Percentiles rank a stretch among this genome's conserved stretches.
phyloP scores from a whole-genome alignment of 2,329 filamentous ascomycete genomes.

The Trichoderma sp. region DNA sequence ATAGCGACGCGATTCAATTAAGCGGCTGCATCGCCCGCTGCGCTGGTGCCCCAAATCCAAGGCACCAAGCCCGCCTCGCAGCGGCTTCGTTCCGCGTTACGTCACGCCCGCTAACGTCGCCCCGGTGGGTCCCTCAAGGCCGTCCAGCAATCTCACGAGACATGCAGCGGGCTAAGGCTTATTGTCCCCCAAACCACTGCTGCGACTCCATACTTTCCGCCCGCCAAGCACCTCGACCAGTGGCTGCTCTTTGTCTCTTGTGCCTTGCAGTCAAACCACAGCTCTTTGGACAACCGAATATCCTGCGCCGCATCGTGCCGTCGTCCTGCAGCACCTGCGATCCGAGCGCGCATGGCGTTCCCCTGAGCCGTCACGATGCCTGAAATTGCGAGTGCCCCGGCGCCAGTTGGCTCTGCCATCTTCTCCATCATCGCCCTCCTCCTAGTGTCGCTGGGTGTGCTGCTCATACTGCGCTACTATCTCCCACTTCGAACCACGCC shows the following conservation, averaged over 20 bases:
- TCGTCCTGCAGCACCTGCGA: conserved; percentile 13
- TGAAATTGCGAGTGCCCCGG: conserved; percentile 56
- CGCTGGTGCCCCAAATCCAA: conserved; percentile 1
- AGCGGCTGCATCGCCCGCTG: conserved; percentile 10
- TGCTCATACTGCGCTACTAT: conserved; percentile 86
- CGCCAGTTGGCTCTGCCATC: conserved; percentile 76
- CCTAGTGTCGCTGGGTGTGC: conserved; percentile 72
- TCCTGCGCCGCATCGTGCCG: background rate
- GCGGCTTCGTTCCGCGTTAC: background rate
- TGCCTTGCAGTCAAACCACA: background rate
- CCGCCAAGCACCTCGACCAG: background rate
- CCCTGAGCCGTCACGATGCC: conserved; percentile 49
- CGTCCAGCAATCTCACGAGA: conserved; percentile 11
- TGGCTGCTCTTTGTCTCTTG: conserved; percentile 4
- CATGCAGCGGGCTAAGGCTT: background rate
- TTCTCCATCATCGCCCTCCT: conserved; percentile 76
- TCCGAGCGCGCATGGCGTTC: conserved; percentile 37
- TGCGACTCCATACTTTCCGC: background rate
- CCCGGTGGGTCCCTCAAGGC: conserved; percentile 7
- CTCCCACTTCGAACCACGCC: conserved; percentile 89
- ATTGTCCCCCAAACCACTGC: background rate
- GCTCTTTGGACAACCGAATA: background rate
- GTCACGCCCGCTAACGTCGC: conserved; percentile 11
- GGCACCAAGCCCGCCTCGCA: background rate
- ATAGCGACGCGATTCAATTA: conserved; percentile 23